These are phyloP conservation scores for Cronartium quercuum DNA, from an alignment of 1,284 basidiomycete species.

Conservation along the genomic window DNA sequence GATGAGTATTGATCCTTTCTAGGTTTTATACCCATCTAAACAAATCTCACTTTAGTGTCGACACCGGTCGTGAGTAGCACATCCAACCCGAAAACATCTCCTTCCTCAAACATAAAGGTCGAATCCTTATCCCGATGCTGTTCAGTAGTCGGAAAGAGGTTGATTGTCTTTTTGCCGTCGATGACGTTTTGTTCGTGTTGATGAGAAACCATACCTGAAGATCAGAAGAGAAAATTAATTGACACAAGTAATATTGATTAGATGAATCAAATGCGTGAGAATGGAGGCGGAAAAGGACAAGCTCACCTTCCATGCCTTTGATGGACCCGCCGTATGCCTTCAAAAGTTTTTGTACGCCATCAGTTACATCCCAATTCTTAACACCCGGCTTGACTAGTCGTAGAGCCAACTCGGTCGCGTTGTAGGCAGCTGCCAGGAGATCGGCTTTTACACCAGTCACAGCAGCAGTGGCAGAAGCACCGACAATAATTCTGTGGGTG, in stretches of 20 bases:
- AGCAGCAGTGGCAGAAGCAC: constrained; percentile 63
- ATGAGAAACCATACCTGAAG: constrained; percentile 66
- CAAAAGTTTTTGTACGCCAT: constrained; percentile 66
- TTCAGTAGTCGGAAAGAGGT: constrained; percentile 74
- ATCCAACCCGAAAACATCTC: constrained; percentile 94
- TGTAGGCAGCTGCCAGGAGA: constrained; percentile 84
- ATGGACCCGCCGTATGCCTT: constrained; percentile 48
- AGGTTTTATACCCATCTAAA: not conserved
- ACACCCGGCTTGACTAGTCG: constrained; percentile 56
- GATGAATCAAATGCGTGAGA: not conserved
- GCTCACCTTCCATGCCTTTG: constrained; percentile 37
- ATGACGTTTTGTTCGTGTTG: constrained; percentile 87
- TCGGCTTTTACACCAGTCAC: constrained; percentile 81
- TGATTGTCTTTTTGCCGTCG: constrained; percentile 93
- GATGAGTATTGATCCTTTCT: not conserved
- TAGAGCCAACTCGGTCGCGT: constrained; percentile 76
- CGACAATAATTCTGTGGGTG: constrained; percentile 60
- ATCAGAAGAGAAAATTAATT: not conserved
- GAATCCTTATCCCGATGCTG: constrained; percentile 76
- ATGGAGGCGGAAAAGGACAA: not conserved
- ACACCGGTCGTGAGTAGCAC: constrained; percentile 79
- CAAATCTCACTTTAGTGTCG: constrained; percentile 68
- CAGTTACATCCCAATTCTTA: constrained; percentile 92
- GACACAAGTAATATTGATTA: not conserved
- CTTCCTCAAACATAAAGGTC: constrained; percentile 75